Evolutionary conservation across 1,284 basidiomycete species (phyloP), one percentile per base, ranked within the genome.

Genomic region (Athelia psychrophila): DNA sequence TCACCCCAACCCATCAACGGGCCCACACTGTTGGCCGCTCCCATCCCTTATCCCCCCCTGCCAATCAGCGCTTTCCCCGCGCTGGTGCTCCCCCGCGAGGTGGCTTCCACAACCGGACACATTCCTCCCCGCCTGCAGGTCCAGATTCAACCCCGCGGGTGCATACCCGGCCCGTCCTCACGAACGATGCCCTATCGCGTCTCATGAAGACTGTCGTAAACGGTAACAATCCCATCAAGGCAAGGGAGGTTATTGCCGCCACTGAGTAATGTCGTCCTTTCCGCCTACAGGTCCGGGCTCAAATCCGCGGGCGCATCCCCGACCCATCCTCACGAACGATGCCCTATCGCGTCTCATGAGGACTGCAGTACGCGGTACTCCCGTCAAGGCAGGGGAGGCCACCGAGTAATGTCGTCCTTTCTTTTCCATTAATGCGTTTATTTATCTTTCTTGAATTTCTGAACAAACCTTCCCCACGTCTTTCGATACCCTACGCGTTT

Each of bases 291-390:
- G 68, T 20, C 62, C 18, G 60, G 53, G 25, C 65, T 60, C 48
- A 64, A 73, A n/a, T 42, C 32, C 78, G 80, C 32, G 52, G 65
- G 19, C 67, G 19, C 78, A 83, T 58, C 56, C 70, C 20, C 77
- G 86, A 9, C 86, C 87, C 18, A 74, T 89, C 40, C 77, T 90
- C 58, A 85, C 83, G 6, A 81, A 74, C 15, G 84, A 82, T 49
- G 87, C 86, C 2, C 76, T 88, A 36, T 82, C 86, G 10, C 73
- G 74, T 52, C 64, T 90, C 30, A 81, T 79, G 23, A 73, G 78
- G 56, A 81, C 83, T 3, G 80, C 89, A 44, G 83, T 76, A 0
- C 70, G n/a, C n/a, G n/a, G 64, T 35, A 42, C n/a, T 18, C 38
- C 38, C 20, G 12, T n/a, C 33, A 42, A 22, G 20, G 38, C 38